Evolutionary conservation across 257 asterid genomes (phyloP), one percentile per base, ranked within the genome.

Genomic region (Phtheirospermum japonicum): DNA sequence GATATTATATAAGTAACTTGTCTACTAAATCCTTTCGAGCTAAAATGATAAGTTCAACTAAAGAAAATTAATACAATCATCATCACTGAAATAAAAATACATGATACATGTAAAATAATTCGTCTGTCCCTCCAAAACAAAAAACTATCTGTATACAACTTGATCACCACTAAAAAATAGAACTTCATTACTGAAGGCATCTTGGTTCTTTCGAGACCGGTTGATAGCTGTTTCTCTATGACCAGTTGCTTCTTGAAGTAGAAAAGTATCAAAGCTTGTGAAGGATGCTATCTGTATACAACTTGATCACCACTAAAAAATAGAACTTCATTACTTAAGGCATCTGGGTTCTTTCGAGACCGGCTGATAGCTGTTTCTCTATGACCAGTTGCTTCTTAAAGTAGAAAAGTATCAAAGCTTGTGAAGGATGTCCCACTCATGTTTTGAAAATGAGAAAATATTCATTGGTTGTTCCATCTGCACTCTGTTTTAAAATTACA

Each of bases 381-480:
- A n/a, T n/a, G n/a, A n/a, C n/a, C n/a, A n/a, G n/a, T n/a, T n/a
- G n/a, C n/a, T n/a, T n/a, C n/a, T n/a, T n/a, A n/a, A 4, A 33
- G 6, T 5, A 33, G 39, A 33, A 33, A 33, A 33, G 10, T 33
- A 4, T 33, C 39, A 6, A 33, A 9, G 39, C 39, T 49, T 30
- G 58, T 57, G 67, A 64, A 57, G 30, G 30, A 33, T 43, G 33
- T 36, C 51, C 19, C 14, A 4, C 30, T 64, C 67, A 34, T 64
- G 60, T 23, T 64, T 63, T 14, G 48, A 19, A 20, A 17, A 33
- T 42, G 26, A 17, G 46, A 17, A 42, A 18, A 17, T 50, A 5
- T 13, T 2, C 55, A 19, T 18, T 50, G 37, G 16, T 36, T 13
- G 30, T 57, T 71, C 37, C 18, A 13, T 57, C 9, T 48, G 61